Evolutionary conservation across 176 grass and related monocot species (phyloP).

Genomic region (Echinochloa phyllopogon): DNA sequence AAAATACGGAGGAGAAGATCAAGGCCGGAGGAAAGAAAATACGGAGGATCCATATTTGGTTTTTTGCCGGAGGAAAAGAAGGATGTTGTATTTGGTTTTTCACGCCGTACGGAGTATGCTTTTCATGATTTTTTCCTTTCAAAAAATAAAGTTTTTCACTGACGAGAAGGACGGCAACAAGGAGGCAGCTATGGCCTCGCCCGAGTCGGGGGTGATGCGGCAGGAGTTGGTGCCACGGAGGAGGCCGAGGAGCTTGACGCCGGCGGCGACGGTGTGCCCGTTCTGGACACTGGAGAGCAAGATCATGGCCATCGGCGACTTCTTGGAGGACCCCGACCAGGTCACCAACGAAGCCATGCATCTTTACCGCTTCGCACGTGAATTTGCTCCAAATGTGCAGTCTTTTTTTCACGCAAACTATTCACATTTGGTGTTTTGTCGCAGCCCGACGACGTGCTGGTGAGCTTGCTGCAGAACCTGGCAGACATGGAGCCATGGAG

Average conservation of each 20-base stretch:
- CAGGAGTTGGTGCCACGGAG: neutral
- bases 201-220: neutral
- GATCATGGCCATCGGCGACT: conserved; percentile 64
- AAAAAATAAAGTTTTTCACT: too few relatives aligned
- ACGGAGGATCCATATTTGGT: too few relatives aligned
- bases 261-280: neutral
- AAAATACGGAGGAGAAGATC: too few relatives aligned
- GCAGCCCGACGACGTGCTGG: conserved; percentile 60
- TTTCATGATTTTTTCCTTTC: too few relatives aligned
- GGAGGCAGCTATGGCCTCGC: neutral
- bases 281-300: conserved; percentile 42
- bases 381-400: conserved; percentile 9
- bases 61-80: too few relatives aligned
- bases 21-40: too few relatives aligned
- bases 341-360: conserved; percentile 41
- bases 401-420: conserved; percentile 12
- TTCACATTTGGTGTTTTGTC: conserved; percentile 27
- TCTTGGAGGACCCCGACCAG: conserved; percentile 68
- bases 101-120: too few relatives aligned
- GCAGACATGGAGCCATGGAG: too few relatives aligned
- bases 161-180: neutral
- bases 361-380: conserved; percentile 24
- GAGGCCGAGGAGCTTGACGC: neutral
- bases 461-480: conserved; percentile 61
- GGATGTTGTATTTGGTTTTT: too few relatives aligned